Conservation (phyloP, 1,139 yeast species). For the Yamadazyma jaroonii region DNA sequence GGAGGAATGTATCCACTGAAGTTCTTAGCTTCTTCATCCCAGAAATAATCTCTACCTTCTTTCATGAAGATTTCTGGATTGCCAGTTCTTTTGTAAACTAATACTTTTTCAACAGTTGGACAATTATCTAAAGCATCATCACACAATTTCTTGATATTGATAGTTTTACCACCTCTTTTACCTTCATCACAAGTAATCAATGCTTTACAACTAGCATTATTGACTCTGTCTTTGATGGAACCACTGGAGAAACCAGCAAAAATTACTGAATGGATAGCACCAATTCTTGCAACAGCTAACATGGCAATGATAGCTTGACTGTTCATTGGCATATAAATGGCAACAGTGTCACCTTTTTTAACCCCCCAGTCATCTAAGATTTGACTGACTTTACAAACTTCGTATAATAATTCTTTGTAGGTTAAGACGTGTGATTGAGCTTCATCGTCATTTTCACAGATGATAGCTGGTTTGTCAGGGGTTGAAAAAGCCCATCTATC, state of each 20-base stretch:
- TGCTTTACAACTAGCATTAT: conserved; percentile 84
- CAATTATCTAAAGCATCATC: conserved; percentile 85
- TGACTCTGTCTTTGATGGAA: conserved; percentile 85
- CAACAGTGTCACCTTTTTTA: conserved; percentile 91
- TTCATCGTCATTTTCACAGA: conserved; percentile 95
- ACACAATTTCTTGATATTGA: conserved; percentile 87
- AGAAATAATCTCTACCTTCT: conserved; percentile 87
- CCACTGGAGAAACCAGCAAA: conserved; percentile 98
- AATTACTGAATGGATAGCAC: conserved; percentile 94
- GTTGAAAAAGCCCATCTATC: conserved; percentile 89
- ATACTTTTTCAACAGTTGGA: conserved; percentile 76
- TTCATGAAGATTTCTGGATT: conserved; percentile 61
- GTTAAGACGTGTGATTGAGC: conserved; percentile 70
- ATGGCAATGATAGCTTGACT: conserved; percentile 93
- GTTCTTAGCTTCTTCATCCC: conserved; percentile 84
- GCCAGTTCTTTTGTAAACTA: conserved; percentile 88
- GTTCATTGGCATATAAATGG: conserved; percentile 95
- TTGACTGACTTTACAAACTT: conserved; percentile 87
- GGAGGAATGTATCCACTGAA: conserved; percentile 87
- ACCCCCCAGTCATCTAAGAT: conserved; percentile 86
- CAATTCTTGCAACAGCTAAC: conserved; percentile 92
- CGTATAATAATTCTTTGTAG: conserved; percentile 80
- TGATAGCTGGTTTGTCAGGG: conserved; percentile 86
- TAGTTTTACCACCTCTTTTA: conserved; percentile 92
- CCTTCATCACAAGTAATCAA: conserved; percentile 96